Base-by-base conservation (phyloP, 1,139 yeast genomes). In the Saccharomyces hybrid region DNA sequence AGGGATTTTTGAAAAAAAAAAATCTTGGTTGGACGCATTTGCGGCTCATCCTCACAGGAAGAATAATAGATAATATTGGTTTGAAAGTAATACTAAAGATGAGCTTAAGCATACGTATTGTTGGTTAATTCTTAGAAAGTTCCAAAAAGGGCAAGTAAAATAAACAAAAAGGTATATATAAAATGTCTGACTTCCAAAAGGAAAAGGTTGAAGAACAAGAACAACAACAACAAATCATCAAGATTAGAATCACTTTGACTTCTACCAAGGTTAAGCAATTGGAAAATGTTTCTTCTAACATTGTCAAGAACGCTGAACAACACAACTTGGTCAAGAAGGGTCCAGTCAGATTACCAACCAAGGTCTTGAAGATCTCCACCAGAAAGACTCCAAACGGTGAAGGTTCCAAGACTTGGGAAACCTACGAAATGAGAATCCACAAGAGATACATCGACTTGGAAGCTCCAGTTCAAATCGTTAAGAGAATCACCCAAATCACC, bases 331-430 rank as follows among this genome's bases (percentile, higher is more conserved):
- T 82, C 78, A 88, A 86, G 84, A 88, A 89, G 84, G 99, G 99
- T 74, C 99, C 99, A 71, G 97, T 95, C 75, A 89, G 99, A 87
- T 81, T 95, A 82, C 99, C 99, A 82, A 95, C 99, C 80, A 95
- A 91, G 87, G 95, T 88, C 71, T 88, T 95, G 76, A 90, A 88
- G 81, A 84, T 95, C 82, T 84, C 96, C 82, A 93, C 99, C 88
- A 91, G 99, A 88, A 95, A 95, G 90, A 86, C 99, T 75, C 99
- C 99, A 74, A 95, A 95, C 79, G 99, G 99, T 91, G 98, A 95
- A 84, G 99, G 99, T 91, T 93, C 99, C 73, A 93, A 95, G 91
- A 95, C 99, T 73, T 95, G 97, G 97, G 99, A 95, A 78, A 81
- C 95, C 73, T 95, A 85, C 79, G 99, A 95, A 84, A 88, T 95